Conservation (phyloP, 495 filamentous ascomycete genomes). For the Daldinia vernicosa region DNA sequence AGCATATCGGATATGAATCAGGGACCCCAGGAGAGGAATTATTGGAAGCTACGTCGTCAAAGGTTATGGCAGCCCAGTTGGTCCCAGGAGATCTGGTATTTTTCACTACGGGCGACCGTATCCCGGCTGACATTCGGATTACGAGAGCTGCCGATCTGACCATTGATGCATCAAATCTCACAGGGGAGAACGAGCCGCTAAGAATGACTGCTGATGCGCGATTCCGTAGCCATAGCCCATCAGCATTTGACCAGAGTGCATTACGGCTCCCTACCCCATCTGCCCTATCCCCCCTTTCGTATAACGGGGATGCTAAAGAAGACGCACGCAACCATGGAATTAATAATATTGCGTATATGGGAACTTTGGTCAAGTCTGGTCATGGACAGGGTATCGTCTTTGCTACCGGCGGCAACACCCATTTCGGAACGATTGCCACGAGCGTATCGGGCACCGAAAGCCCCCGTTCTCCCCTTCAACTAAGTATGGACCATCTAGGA, state of each 20-base stretch:
- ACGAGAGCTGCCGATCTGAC: slow-evolving; percentile 86
- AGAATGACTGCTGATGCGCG: slow-evolving; percentile 75
- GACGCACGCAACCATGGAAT: slow-evolving; percentile 43
- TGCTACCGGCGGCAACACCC: slow-evolving; percentile 88
- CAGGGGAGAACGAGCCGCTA: slow-evolving; percentile 95
- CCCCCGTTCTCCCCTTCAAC: slow-evolving; percentile 89
- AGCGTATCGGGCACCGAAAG: slow-evolving; percentile 94
- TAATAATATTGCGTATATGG: slow-evolving; percentile 96
- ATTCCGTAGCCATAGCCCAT: slow-evolving; percentile 61
- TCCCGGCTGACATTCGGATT: slow-evolving; percentile 95
- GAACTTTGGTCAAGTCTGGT: slow-evolving; percentile 94
- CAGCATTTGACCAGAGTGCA: slow-evolving; percentile 32
- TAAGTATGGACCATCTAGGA: slow-evolving; percentile 96
- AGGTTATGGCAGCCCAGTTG: slow-evolving; percentile 83
- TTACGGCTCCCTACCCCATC: slow-evolving; percentile 53
- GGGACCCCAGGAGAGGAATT: slow-evolving; percentile 59
- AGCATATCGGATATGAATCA: slow-evolving; percentile 43
- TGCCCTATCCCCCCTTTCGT: slow-evolving; percentile 40
- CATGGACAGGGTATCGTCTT: slow-evolving; percentile 96
- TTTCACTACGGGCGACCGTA: slow-evolving; percentile 94
- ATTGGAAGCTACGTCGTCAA: slow-evolving; percentile 76
- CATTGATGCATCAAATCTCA: slow-evolving; percentile 97
- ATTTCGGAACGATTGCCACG: slow-evolving; percentile 95
- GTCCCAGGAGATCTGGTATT: slow-evolving; percentile 92
- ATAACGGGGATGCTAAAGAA: slow-evolving; percentile 42